Conservation (phyloP, 176 grass and related monocot genomes). For the Alloteropsis semialata region DNA sequence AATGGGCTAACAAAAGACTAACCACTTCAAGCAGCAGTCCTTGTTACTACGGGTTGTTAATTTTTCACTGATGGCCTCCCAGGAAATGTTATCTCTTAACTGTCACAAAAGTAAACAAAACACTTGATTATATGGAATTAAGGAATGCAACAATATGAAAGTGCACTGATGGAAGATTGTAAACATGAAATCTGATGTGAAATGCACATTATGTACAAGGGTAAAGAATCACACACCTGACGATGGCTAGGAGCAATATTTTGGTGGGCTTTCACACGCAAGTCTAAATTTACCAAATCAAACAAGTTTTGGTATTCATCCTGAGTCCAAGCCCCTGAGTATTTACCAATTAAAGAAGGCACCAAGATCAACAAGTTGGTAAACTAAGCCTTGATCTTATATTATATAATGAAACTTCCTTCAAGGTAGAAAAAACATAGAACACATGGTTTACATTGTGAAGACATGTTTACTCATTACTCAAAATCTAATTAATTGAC, state of each 20-base stretch:
- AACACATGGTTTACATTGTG: not conserved
- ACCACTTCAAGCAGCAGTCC: constrained; percentile 64
- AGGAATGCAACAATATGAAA: constrained; percentile 17
- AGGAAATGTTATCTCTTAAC: constrained; percentile 78
- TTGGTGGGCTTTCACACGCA: constrained; percentile 56
- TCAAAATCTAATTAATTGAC: not conserved
- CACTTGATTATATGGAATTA: constrained; percentile 14
- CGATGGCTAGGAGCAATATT: constrained; percentile 26
- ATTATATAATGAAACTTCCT: not conserved
- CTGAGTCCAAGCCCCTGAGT: constrained; percentile 60
- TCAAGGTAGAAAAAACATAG: not conserved
- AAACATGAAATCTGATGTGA: constrained; percentile 13
- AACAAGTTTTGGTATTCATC: constrained; percentile 77
- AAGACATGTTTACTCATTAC: not conserved
- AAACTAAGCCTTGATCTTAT: constrained; percentile 11
- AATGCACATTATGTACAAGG: constrained; percentile 10
- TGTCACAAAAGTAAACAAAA: constrained; percentile 44
- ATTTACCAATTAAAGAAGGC: constrained; percentile 5
- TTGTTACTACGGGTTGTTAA: constrained; percentile 47
- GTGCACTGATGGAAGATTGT: not conserved
- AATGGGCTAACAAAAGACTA: constrained; percentile 29
- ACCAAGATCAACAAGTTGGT: constrained; percentile 8
- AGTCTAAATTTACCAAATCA: constrained; percentile 84
- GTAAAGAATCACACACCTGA: constrained; percentile 43
- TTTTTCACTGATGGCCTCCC: constrained; percentile 83